Percentiles rank a stretch among this genome's conserved stretches.
phyloP scores from a whole-genome alignment of 192 early-diverging fungal genomes.

The Entophlyctis luteolus region DNA sequence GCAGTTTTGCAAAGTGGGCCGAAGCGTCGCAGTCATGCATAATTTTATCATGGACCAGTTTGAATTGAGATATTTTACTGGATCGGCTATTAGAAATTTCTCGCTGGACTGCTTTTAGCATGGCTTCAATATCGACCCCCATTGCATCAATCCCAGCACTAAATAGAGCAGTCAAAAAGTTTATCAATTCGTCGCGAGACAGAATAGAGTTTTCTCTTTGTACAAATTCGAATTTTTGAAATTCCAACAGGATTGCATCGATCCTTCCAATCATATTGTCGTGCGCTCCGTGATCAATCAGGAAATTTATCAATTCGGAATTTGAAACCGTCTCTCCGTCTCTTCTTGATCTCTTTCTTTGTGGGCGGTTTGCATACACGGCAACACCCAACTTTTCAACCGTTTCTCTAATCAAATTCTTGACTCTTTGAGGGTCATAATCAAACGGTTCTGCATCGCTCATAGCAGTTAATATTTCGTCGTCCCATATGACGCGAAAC shows the following conservation, averaged over 20 bases:
- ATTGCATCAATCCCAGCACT: slow-evolving; percentile 12
- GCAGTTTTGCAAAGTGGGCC: not conserved
- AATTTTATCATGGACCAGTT: not conserved
- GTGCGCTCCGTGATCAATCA: not conserved
- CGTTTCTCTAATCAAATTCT: not conserved
- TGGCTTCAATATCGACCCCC: slow-evolving; percentile 5
- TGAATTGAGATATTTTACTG: not conserved
- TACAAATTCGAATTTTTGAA: slow-evolving; percentile 13
- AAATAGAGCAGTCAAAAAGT: slow-evolving; percentile 23
- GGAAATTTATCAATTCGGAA: slow-evolving; percentile 5
- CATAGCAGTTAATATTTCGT: not conserved
- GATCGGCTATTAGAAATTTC: slow-evolving; percentile 10
- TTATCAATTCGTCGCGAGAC: not conserved
- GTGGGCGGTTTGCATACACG: not conserved
- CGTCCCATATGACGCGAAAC: slow-evolving; percentile 31
- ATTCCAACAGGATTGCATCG: slow-evolving; percentile 5
- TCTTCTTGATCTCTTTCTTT: not conserved
- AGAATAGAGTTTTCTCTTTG: not conserved
- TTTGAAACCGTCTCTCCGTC: not conserved
- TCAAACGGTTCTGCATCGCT: slow-evolving; percentile 17
- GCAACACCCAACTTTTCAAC: slow-evolving; percentile 6
- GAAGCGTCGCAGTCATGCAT: not conserved
- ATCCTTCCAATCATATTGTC: slow-evolving; percentile 10
- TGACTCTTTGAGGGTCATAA: slow-evolving; percentile 11
- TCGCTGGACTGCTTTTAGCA: not conserved